These are phyloP conservation scores for Quambalaria eucalypti DNA, from an alignment of 1,284 basidiomycete species.

Conservation along the genomic window DNA sequence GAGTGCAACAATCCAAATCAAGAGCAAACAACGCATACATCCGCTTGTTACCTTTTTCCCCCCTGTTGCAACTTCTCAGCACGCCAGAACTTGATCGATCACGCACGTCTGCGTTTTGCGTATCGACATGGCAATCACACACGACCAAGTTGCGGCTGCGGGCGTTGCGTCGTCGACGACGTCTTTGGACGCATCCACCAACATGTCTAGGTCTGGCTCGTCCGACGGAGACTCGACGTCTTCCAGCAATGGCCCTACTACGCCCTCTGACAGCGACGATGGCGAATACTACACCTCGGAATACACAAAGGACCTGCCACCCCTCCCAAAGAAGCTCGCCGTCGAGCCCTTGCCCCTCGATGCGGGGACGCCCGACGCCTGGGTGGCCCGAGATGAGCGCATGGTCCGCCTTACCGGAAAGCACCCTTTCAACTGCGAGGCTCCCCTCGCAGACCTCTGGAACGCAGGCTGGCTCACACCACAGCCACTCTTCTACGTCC, in stretches of 20 bases:
- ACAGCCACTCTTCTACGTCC: slow-evolving; percentile 59
- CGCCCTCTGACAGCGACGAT: not conserved
- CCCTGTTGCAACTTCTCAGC: too few relatives aligned
- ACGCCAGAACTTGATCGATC: too few relatives aligned
- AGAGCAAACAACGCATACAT: too few relatives aligned
- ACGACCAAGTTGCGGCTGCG: too few relatives aligned
- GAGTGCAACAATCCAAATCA: too few relatives aligned
- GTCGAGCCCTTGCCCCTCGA: slow-evolving; percentile 24
- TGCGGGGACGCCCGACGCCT: slow-evolving; percentile 31
- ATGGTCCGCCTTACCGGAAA: slow-evolving; percentile 32
- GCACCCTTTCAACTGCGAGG: slow-evolving; percentile 60
- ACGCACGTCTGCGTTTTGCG: too few relatives aligned
- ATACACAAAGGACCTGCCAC: slow-evolving; percentile 11
- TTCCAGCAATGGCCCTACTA: not conserved
- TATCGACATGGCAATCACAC: too few relatives aligned
- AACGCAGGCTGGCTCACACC: slow-evolving; percentile 58
- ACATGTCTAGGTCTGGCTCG: too few relatives aligned
- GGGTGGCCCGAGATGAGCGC: slow-evolving; percentile 34
- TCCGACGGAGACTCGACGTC: not conserved
- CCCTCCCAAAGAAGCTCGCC: slow-evolving; percentile 16
- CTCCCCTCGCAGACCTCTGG: slow-evolving; percentile 54
- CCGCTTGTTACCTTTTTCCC: too few relatives aligned
- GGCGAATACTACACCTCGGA: slow-evolving; percentile 12
- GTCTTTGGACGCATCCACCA: too few relatives aligned
- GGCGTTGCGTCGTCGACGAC: too few relatives aligned